A percentile compares a stretch with the other conserved stretches of the same genome.
These are phyloP conservation scores for Candida mattraensis DNA, from an alignment of 805 yeast species.

Conservation along the genomic window DNA sequence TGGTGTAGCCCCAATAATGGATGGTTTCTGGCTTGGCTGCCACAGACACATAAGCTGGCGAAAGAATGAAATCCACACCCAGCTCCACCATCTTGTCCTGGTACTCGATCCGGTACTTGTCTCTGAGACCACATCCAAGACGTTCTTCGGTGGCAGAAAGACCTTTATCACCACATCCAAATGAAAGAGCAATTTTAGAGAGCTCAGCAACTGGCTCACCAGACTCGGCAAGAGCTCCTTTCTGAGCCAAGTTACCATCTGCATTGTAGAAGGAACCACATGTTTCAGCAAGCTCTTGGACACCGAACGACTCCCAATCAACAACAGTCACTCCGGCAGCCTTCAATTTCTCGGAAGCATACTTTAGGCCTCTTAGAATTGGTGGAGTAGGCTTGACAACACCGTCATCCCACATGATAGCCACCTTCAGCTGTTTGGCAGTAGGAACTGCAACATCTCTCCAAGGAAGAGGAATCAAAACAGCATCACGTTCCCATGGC, in stretches of 20 bases:
- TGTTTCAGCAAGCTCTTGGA: slow-evolving; percentile 53
- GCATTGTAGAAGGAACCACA: slow-evolving; percentile 53
- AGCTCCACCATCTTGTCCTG: slow-evolving; percentile 46
- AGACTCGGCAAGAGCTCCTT: slow-evolving; percentile 45
- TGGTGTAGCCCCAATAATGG: slow-evolving; percentile 73
- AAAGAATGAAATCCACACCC: slow-evolving; percentile 59
- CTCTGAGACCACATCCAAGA: slow-evolving; percentile 48
- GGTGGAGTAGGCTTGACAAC: slow-evolving; percentile 54
- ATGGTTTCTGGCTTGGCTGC: slow-evolving; percentile 62
- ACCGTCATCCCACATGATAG: slow-evolving; percentile 48
- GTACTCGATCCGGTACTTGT: slow-evolving; percentile 52
- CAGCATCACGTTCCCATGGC: slow-evolving; percentile 59
- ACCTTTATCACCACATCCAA: slow-evolving; percentile 54
- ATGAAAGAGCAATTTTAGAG: slow-evolving; percentile 50
- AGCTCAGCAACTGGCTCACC: slow-evolving; percentile 67
- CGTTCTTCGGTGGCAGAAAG: slow-evolving; percentile 48
- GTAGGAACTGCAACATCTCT: slow-evolving; percentile 36
- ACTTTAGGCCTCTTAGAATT: slow-evolving; percentile 41
- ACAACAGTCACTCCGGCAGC: slow-evolving; percentile 56
- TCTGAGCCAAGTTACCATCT: slow-evolving; percentile 61
- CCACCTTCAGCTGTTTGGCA: slow-evolving; percentile 43
- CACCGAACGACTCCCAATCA: slow-evolving; percentile 54
- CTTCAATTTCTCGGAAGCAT: slow-evolving; percentile 49
- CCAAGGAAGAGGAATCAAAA: slow-evolving; percentile 53
- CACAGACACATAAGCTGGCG: slow-evolving; percentile 64